Base-by-base conservation (phyloP, 2,329 filamentous ascomycete genomes). In the Fusarium protoensiforme region DNA sequence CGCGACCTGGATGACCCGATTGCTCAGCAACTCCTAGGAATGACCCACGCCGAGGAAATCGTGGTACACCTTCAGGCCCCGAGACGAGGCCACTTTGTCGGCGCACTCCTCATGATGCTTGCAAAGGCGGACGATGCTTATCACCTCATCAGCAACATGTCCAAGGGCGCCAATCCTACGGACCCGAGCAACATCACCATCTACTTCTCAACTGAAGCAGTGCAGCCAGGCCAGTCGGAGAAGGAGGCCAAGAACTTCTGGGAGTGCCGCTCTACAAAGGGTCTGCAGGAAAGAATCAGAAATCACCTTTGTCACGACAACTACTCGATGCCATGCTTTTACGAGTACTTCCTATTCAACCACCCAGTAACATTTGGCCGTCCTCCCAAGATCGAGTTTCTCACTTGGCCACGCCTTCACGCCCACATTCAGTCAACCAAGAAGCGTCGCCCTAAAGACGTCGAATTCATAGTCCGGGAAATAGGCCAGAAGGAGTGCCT, bases 231-330 rank as follows among this genome's bases (percentile, higher is more conserved):
- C 7, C 71, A 73, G 41, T 58, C 64, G 6, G 18, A 11, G 7
- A 65, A 59, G 7, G 60, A 73, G 16, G 31, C 56, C n/a, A 68
- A 71, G 61, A 68, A 67, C 27, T 74, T 74, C 20, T 74, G 67
- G 68, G 68, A 71, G 39, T 74, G 61, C 3, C 58, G 67, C 3
- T 14, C 71, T 1, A 7, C 58, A 2, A 62, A 66, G 20, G 29
- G 10, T 16, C 29, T 74, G 0, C 33, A 39, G 39, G 62, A 65
- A 7, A 5, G 53, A 4, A 18, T 60, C 5, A 58, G 69, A 7
- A 66, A 65, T 24, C 24, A 54, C 13, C 7, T 35, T 10, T 46
- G 4, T 7, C 14, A 6, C 16, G 5, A 20, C 7, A 3, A 38
- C 11, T 51, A 43, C 2, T 41, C 20, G 13, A 60, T 67, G 43